Evolutionary conservation across 495 filamentous ascomycete genomes (phyloP).

Genomic region (Neurospora sp.): DNA sequence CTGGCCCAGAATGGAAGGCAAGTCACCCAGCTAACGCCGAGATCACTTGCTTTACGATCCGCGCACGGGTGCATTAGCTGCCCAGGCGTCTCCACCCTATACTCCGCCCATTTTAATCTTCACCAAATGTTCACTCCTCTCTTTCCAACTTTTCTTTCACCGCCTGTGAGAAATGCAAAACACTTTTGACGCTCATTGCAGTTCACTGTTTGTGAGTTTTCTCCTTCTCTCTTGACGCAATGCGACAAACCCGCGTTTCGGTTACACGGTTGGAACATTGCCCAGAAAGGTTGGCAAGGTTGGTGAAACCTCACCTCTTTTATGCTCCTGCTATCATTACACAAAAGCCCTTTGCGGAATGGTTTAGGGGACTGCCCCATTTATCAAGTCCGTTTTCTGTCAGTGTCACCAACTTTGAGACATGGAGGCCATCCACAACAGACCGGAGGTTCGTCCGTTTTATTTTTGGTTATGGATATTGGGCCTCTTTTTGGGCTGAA

Average conservation of each 20-base stretch:
- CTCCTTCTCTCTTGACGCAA: background rate
- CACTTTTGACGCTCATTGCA: background rate
- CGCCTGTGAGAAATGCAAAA: background rate
- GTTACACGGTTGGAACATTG: background rate
- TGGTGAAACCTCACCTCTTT: background rate
- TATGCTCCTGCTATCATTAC: background rate
- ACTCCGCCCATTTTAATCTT: background rate
- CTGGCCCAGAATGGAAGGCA: background rate
- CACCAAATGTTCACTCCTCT: background rate
- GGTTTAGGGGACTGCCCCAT: background rate
- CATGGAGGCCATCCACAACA: background rate
- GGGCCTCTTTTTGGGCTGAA: background rate
- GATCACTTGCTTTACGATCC: background rate
- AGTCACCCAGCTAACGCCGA: background rate
- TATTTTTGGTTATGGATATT: background rate
- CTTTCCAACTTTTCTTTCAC: background rate
- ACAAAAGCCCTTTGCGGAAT: background rate
- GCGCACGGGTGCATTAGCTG: background rate
- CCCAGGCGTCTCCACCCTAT: background rate
- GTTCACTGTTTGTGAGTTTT: background rate
- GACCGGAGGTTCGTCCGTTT: background rate
- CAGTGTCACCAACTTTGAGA: background rate
- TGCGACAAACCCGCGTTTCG: background rate
- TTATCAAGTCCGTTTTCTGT: background rate
- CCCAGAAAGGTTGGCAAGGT: background rate